Evolutionary conservation across 2,329 filamentous ascomycete genomes (phyloP).

Genomic region (Aspergillus phoenicis): DNA sequence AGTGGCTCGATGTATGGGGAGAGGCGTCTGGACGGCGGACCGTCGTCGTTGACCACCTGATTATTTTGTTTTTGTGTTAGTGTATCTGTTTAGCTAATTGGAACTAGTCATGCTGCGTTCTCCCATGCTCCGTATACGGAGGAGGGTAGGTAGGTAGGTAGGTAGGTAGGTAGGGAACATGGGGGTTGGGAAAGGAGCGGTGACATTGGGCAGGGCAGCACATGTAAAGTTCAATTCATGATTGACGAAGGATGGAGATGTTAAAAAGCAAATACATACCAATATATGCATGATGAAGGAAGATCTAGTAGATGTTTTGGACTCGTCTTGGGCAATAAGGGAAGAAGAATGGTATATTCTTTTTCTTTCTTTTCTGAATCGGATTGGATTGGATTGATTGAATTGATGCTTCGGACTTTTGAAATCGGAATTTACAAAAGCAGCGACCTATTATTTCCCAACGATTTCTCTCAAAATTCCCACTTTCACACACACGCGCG

Average conservation of each 20-base stretch:
- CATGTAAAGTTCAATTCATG: background rate
- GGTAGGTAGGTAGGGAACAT: too few species aligned
- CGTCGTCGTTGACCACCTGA: constrained; percentile 68
- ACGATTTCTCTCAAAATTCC: too few species aligned
- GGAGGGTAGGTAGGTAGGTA: too few species aligned
- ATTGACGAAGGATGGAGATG: background rate
- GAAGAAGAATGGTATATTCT: constrained; percentile 2
- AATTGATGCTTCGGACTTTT: background rate
- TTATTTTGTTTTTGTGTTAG: background rate
- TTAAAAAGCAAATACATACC: constrained; percentile 35
- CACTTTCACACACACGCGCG: background rate
- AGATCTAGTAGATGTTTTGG: constrained; percentile 11
- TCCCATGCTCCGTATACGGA: too few species aligned
- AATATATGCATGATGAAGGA: constrained; percentile 49
- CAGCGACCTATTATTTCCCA: background rate
- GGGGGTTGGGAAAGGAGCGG: too few species aligned
- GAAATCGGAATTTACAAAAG: background rate
- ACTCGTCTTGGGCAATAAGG: constrained; percentile 8
- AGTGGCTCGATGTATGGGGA: constrained; percentile 76
- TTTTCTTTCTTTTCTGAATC: background rate
- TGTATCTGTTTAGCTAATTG: too few species aligned
- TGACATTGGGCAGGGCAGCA: too few species aligned
- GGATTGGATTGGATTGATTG: background rate
- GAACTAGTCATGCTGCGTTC: too few species aligned
- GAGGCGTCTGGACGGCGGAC: constrained; percentile 69